Evolutionary conservation across 2,329 filamentous ascomycete species (phyloP), one percentile per base, ranked within the genome.

Genomic region (Didymella arachidicola): DNA sequence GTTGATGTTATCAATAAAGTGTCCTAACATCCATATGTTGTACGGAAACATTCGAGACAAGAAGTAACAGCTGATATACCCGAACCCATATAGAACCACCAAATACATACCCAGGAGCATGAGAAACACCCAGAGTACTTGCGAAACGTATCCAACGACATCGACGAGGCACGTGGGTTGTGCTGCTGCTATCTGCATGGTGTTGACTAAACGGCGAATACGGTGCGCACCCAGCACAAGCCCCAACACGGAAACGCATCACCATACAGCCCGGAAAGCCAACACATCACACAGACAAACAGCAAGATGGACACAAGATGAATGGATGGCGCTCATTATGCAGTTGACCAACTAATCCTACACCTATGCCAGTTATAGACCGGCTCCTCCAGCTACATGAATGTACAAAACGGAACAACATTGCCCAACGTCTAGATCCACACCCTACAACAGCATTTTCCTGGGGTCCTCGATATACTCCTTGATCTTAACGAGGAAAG

Each of bases 401-500:
- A 59, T 59, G 39, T 59, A 59, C 56, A 59, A 50, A 59, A 54
- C 41, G 32, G 45, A 53, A 59, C 39, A 27, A 54, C 46, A 42
- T 48, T 27, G 25, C 44, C 25, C 30, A 34, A 5, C 4, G 7
- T 7, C 14, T n/a, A 45, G 10, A 39, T 26, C 3, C 11, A 30
- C 32, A 30, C n/a, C 1, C 41, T 56, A 60, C 36, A 97, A 79
- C 11, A 97, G 85, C 94, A 98, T 97, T 73, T 91, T 89, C 66
- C 92, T 84, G 38, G 94, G 94, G 75, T 98, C 95, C 82, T 98
- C 94, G 69, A 98, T 96, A 77, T 91, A 97, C 79, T 97, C 92
- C 87, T 98, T 98, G 73, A 99, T 79, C 86, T 96, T 97, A 61
- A 98, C 90, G 68, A 98, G 83, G 85, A 98, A 98, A 62, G 94